Percentiles rank a stretch among this genome's conserved stretches.
Conservation (phyloP, 2,329 filamentous ascomycete genomes). For the Colletotrichum abscissum region DNA sequence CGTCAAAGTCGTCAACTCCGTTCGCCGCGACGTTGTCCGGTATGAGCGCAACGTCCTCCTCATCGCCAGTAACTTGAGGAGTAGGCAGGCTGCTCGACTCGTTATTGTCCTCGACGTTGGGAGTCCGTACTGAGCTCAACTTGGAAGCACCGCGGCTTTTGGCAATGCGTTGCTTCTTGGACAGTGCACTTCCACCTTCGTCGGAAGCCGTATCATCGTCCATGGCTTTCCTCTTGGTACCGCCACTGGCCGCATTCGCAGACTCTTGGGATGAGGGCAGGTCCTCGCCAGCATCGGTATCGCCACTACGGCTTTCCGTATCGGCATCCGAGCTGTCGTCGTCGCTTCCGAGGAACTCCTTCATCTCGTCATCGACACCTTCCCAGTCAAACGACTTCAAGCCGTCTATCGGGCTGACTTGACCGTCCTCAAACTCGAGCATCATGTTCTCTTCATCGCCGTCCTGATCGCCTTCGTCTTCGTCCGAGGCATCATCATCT, state of each 20-base stretch:
- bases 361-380: conserved; percentile 76
- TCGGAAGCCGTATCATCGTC: conserved; percentile 42
- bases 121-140: conserved; percentile 57
- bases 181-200: conserved; percentile 45
- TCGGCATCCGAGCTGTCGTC: conserved; percentile 59
- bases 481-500: conserved; percentile 47
- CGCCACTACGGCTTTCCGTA: conserved; percentile 39
- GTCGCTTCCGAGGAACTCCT: conserved; percentile 75
- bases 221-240: conserved; percentile 32
- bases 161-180: conserved; percentile 64
- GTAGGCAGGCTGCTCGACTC: conserved; percentile 53
- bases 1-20: conserved; percentile 56
- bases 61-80: conserved; percentile 54
- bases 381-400: conserved; percentile 71
- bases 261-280: conserved; percentile 24
- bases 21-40: conserved; percentile 39
- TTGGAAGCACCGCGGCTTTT: conserved; percentile 57
- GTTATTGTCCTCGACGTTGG: conserved; percentile 49
- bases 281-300: conserved; percentile 35
- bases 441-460: conserved; percentile 60
- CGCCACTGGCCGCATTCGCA: conserved; percentile 3
- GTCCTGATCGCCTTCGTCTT: conserved; percentile 47
- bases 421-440: conserved; percentile 60
- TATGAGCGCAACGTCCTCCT: conserved; percentile 46
- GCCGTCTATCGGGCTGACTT: conserved; percentile 63